phyloP scores from a whole-genome alignment of 1,284 basidiomycete species.

The Ustilago xerochloae region DNA sequence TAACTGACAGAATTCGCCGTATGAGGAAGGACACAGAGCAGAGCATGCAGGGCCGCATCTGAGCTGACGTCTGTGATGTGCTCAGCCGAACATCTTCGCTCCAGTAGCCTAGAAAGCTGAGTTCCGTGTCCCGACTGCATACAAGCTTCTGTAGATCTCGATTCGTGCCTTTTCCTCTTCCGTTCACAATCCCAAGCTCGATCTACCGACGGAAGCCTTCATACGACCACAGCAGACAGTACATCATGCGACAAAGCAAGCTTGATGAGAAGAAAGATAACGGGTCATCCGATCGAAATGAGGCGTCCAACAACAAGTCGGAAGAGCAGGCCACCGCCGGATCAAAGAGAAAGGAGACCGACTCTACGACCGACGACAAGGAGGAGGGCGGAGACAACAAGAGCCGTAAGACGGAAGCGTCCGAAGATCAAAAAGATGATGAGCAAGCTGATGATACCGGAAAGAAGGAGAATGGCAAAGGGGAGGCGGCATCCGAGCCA shows the following conservation, averaged over 20 bases:
- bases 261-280: conserved; percentile 12
- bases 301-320: background rate
- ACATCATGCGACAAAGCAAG: conserved; percentile 20
- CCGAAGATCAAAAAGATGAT: background rate
- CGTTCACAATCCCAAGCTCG: background rate
- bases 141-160: background rate
- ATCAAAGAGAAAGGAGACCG: conserved; percentile 20
- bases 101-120: no score
- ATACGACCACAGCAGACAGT: background rate
- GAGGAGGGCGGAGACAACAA: background rate
- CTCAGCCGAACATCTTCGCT: no score
- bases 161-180: background rate
- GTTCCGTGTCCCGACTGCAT: no score
- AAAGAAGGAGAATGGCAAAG: background rate
- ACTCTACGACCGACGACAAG: background rate
- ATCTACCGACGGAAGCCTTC: background rate
- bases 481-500: background rate
- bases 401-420: conserved; percentile 17
- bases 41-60: background rate
- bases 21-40: background rate
- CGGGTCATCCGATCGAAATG: background rate
- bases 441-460: background rate
- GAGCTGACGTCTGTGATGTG: background rate
- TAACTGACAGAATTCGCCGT: no score
- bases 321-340: conserved; percentile 8